Evolutionary conservation across 352 stramenopile genomes (phyloP).

Genomic region (Pythium folliculosum): DNA sequence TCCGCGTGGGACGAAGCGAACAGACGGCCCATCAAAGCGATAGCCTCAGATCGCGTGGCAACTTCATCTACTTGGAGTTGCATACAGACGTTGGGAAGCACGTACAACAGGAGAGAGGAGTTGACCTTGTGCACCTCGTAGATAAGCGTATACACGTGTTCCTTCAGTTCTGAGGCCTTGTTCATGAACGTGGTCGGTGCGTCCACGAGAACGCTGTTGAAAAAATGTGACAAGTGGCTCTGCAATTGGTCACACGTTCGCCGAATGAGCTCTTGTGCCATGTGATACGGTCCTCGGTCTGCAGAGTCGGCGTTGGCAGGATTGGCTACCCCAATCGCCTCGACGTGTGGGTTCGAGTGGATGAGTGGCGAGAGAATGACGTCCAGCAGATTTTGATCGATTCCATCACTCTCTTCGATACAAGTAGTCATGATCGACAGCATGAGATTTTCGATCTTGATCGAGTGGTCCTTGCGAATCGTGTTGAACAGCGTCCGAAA

Average conservation of each 20-base stretch:
- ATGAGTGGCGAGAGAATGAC: constrained; percentile 61
- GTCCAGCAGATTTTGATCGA: constrained; percentile 74
- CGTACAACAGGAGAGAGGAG: constrained; percentile 71
- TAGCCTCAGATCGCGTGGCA: constrained; percentile 71
- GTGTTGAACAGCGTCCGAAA: constrained; percentile 71
- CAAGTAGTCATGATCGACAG: constrained; percentile 70
- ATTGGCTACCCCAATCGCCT: not conserved
- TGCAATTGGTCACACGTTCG: constrained; percentile 71
- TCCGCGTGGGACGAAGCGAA: constrained; percentile 78
- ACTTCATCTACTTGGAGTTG: constrained; percentile 88
- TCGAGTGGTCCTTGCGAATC: constrained; percentile 57
- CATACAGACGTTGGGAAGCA: constrained; percentile 85
- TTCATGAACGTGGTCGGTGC: constrained; percentile 30
- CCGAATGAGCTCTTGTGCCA: constrained; percentile 76
- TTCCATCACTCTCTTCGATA: constrained; percentile 65
- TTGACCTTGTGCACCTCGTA: constrained; percentile 84
- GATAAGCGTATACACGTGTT: constrained; percentile 84
- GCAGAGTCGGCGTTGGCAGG: constrained; percentile 4
- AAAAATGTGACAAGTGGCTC: constrained; percentile 68
- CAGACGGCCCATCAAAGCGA: constrained; percentile 74
- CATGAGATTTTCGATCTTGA: constrained; percentile 78
- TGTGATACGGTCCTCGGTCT: constrained; percentile 46
- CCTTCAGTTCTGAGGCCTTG: constrained; percentile 62
- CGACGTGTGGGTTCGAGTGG: constrained; percentile 19
- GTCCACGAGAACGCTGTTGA: constrained; percentile 82